Base-by-base conservation (phyloP, 2,329 filamentous ascomycete genomes). In the Arachnopeziza araneosa region DNA sequence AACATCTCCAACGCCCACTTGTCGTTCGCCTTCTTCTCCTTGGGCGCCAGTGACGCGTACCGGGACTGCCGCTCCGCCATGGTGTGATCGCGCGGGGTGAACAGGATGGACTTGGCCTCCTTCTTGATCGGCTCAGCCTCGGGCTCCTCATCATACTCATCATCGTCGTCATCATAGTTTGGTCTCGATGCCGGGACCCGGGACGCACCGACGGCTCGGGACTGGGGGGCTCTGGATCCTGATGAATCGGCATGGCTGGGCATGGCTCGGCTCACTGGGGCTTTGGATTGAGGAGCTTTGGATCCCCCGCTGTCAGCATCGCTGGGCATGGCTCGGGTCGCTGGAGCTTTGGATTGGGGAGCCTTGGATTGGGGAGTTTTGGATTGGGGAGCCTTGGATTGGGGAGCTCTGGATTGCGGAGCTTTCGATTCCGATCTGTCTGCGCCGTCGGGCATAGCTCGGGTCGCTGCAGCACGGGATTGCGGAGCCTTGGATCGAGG, bases 1-100 rank as follows among this genome's bases (percentile, higher is more conserved):
- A 90, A 54, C 49, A 58, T 56, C 2, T 30, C 19, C 12, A 54
- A 9, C 1, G 55, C 59, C 57, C 59, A 61, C 7, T 50, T 24
- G 12, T 60, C 52, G n/a, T 61, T 59, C 12, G 51, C 26, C 5
- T 30, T 44, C 9, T 56, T 50, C 24, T 63, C 58, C 17, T 51
- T 48, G 1, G 54, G 50, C 6, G 60, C 6, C 2, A 62, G 54
- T 17, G 50, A 52, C 12, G 52, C 26, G 17, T 44, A 55, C 1
- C n/a, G n/a, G 8, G 51, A 36, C 19, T 62, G 60, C 1, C 51
- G 30, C 7, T 24, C 19, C 2, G 56, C 57, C 56, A 59, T 59
- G 24, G 24, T 30, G 24, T 50, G 44, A 24, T 62, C 60, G 3
- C n/a, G 3, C 3, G 10, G 21, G 19, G 50, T 50, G n/a, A 7